These are phyloP conservation scores for Scheffersomyces lignosus DNA, from an alignment of 805 yeast genomes.

Conservation along the genomic window DNA sequence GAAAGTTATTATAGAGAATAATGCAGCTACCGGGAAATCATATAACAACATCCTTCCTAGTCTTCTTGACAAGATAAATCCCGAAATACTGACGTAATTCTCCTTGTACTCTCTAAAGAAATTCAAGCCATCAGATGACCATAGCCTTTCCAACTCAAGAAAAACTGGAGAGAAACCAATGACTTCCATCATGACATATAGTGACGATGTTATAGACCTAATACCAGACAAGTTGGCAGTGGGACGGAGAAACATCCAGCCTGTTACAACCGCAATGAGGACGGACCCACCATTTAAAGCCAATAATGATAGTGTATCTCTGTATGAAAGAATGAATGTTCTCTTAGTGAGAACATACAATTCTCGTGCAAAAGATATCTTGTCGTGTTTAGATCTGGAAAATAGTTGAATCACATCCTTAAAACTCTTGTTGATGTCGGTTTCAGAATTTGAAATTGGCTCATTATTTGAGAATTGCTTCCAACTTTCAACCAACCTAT, in stretches of 20 bases:
- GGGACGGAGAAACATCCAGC: conserved; percentile 26
- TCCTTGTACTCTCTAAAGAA: conserved; percentile 26
- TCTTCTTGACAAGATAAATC: conserved; percentile 22
- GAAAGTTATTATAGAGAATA: conserved; percentile 22
- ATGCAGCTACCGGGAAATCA: conserved; percentile 21
- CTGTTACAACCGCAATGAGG: conserved; percentile 16
- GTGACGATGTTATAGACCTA: conserved; percentile 19
- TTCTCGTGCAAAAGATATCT: conserved; percentile 19
- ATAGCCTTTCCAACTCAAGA: conserved; percentile 23
- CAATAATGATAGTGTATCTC: conserved; percentile 20
- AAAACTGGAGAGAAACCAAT: conserved; percentile 26
- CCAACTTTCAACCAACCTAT: conserved; percentile 11
- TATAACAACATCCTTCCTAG: conserved; percentile 22
- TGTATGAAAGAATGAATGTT: conserved; percentile 16
- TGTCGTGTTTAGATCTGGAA: conserved; percentile 11
- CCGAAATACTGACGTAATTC: conserved; percentile 21
- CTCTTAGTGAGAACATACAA: conserved; percentile 18
- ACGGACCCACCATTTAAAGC: conserved; percentile 21
- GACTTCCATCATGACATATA: conserved; percentile 23
- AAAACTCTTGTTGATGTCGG: not conserved
- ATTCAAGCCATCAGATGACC: conserved; percentile 22
- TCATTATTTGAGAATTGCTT: no score
- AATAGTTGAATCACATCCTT: conserved; percentile 8
- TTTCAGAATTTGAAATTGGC: not conserved
- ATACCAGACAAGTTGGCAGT: conserved; percentile 20